These are phyloP conservation scores for Pyrus communis DNA, from an alignment of 306 rosid species.

Conservation along the genomic window DNA sequence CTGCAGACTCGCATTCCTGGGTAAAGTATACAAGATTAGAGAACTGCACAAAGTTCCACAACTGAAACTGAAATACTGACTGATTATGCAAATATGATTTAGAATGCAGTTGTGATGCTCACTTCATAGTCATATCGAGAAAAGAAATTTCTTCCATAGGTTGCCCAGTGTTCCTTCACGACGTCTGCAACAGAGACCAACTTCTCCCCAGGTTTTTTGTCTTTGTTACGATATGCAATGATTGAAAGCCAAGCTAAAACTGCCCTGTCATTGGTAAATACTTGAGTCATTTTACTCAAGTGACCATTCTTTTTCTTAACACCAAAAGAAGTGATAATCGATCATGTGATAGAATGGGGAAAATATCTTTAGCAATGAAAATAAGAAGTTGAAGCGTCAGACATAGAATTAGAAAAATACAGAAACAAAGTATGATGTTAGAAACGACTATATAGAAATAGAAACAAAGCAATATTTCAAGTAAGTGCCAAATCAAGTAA, in stretches of 20 bases:
- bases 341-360: neutral
- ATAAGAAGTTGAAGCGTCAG: neutral
- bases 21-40: conserved; percentile 15
- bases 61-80: conserved; percentile 4
- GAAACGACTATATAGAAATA: neutral
- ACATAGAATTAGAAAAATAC: neutral
- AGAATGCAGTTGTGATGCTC: conserved; percentile 10
- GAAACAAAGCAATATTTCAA: neutral
- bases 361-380: neutral
- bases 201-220: conserved; percentile 72
- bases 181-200: conserved; percentile 80
- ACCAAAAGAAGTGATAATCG: neutral
- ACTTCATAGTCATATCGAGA: conserved; percentile 96
- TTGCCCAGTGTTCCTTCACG: conserved; percentile 82
- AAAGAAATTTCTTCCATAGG: conserved; percentile 88
- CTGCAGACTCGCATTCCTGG: conserved; percentile 93
- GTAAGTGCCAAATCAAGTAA: neutral
- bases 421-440: neutral
- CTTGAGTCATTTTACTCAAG: conserved; percentile 7
- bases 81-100: conserved; percentile 3
- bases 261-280: conserved; percentile 55
- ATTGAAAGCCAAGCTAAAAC: conserved; percentile 98
- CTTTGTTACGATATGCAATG: conserved; percentile 74
- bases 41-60: conserved; percentile 4
- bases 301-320: neutral